Evolutionary conservation across 345 rosid genomes (phyloP).

Genomic region (Punica granatum): DNA sequence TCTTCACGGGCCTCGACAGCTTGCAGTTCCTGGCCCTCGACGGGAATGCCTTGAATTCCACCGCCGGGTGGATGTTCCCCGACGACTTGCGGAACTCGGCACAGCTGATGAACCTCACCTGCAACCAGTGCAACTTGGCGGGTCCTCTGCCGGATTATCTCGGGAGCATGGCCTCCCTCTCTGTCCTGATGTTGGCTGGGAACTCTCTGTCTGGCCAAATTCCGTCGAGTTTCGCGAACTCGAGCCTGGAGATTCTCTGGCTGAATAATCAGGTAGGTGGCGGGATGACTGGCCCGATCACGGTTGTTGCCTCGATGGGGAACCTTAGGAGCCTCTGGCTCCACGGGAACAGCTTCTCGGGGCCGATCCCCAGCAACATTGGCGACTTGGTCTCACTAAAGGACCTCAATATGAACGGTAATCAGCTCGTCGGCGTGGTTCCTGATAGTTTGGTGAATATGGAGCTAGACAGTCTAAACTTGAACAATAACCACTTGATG

Average conservation of each 20-base stretch:
- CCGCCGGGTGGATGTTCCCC: constrained; percentile 63
- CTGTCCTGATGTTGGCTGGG: constrained; percentile 39
- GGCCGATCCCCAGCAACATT: constrained; percentile 49
- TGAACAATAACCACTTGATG: constrained; percentile 67
- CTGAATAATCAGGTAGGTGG: constrained; percentile 48
- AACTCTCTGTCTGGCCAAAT: constrained; percentile 50
- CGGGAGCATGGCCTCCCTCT: constrained; percentile 42
- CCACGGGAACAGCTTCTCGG: constrained; percentile 69
- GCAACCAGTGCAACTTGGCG: constrained; percentile 55
- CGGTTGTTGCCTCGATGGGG: constrained; percentile 44
- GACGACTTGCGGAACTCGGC: constrained; percentile 34
- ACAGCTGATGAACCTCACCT: constrained; percentile 50
- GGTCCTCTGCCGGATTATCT: constrained; percentile 66
- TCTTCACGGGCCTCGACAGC: constrained; percentile 39
- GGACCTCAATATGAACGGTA: constrained; percentile 54
- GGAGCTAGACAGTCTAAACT: constrained; percentile 39
- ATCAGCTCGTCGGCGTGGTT: constrained; percentile 50
- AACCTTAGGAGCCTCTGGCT: constrained; percentile 57
- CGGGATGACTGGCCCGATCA: constrained; percentile 50
- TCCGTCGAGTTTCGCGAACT: constrained; percentile 37
- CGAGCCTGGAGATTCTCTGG: constrained; percentile 48
- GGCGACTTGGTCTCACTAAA: constrained; percentile 43
- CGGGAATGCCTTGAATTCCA: constrained; percentile 42
- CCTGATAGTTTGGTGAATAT: constrained; percentile 44
- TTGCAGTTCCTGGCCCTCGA: constrained; percentile 56